Evolutionary conservation across 495 filamentous ascomycete genomes (phyloP), one percentile per base, ranked within the genome.

Genomic region (Aspergillus saccharolyticus): DNA sequence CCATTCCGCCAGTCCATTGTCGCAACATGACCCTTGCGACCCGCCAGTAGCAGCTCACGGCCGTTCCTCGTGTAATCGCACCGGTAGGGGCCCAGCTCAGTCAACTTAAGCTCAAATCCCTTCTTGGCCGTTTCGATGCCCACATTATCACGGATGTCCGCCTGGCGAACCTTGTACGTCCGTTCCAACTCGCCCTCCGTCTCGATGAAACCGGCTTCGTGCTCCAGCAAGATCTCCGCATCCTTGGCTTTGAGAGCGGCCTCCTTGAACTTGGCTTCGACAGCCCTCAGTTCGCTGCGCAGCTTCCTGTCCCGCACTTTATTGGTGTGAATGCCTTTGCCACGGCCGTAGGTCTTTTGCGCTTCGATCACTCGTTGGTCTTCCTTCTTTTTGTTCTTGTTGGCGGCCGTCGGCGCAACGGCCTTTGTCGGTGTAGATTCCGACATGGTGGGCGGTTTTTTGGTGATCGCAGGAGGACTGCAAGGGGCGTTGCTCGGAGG

Each of bases 1-100:
- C 91, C 95, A 56, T 88, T 84, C 57, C 94, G 81, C 94, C 94
- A 98, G 73, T 98, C 93, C 84, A 97, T 94, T 2, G 89, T 91
- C 56, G 94, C 92, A 63, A 98, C 78, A 86, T 98, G 94, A 16
- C 94, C 94, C 73, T 96, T 96, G 52, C 90, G 77, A 24, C 94
- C 93, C 53, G 88, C 91, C 48, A 98, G 72, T 42, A 98, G 74
- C 24, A 98, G 72, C 60, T 91, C 83, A 55, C 89, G 82, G 17
- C 94, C 94, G 66, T 96, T 97, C 30, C 90, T 79, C 10, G 89
- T 90, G 70, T 96, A 98, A 50, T 96, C 91, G 58, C 80, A 83
- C 7, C 83, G 75, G 61, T 98, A 98, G 24, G 93, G 94, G 2
- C 94, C 94, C 48, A 96, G 74, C 6, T 82, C 79, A 24, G 89